These are phyloP conservation scores for Phlebopus sp. DNA, from an alignment of 1,284 basidiomycete genomes.

Conservation along the genomic window DNA sequence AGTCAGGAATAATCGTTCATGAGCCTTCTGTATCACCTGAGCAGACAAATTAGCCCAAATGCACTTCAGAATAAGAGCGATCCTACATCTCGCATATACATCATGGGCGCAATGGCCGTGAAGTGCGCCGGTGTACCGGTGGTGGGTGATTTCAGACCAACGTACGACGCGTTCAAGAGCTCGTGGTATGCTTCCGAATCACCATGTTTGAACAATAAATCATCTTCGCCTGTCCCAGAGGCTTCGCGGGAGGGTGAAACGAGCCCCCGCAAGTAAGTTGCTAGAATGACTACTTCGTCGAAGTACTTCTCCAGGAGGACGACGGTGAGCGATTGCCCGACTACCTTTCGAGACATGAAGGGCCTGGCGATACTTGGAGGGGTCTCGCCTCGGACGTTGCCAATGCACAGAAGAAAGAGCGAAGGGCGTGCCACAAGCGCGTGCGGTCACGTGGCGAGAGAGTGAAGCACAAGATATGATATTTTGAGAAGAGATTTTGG, in stretches of 20 bases:
- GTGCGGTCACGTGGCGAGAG: constrained; percentile 3
- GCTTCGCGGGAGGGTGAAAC: constrained; percentile 14
- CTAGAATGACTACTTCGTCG: constrained; percentile 37
- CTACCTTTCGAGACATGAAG: constrained; percentile 2
- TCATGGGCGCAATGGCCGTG: constrained; percentile 37
- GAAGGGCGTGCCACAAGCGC: constrained; percentile 4
- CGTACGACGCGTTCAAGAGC: constrained; percentile 45
- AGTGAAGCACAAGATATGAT: too few relatives aligned
- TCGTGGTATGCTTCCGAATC: constrained; percentile 38
- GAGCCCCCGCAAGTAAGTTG: constrained; percentile 42
- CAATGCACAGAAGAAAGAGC: too few relatives aligned
- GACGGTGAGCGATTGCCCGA: constrained; percentile 15
- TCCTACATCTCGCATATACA: constrained; percentile 56
- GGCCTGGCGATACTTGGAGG: neutral
- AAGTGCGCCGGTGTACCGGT: constrained; percentile 23
- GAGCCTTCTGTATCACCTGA: constrained; percentile 60
- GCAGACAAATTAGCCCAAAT: neutral
- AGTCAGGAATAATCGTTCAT: constrained; percentile 47
- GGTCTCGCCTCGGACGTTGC: neutral
- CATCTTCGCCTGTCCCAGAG: neutral
- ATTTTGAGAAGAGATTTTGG: too few relatives aligned
- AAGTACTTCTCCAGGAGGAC: constrained; percentile 37
- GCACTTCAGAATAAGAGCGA: neutral
- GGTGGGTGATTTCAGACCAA: constrained; percentile 35
- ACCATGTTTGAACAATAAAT: constrained; percentile 20